phyloP scores from a whole-genome alignment of 2,329 filamentous ascomycete species.

The Scedosporium boydii region DNA sequence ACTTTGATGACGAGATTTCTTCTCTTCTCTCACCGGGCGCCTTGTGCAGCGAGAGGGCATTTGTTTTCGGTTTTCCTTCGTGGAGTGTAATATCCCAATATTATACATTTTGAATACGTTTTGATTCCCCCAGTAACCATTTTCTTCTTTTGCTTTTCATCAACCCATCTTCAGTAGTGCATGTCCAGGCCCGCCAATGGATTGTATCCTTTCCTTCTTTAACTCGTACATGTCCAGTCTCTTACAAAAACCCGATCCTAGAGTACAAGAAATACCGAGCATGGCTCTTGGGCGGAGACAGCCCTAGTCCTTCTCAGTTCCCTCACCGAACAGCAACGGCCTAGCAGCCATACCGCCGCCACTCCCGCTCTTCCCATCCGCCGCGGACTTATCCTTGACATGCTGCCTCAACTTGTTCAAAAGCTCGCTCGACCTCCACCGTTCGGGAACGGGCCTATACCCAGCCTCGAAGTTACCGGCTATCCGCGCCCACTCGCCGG shows the following conservation, averaged over 20 bases:
- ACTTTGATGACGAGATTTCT: slow-evolving; percentile 4
- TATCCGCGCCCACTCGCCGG: slow-evolving; percentile 93
- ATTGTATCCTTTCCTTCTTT: background rate
- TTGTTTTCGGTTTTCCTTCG: background rate
- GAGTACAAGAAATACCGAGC: background rate
- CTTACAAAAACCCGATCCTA: slow-evolving; percentile 4
- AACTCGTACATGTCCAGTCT: background rate
- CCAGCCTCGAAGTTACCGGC: slow-evolving; percentile 89
- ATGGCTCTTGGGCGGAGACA: background rate
- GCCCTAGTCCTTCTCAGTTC: slow-evolving; percentile 6
- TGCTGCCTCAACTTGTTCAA: slow-evolving; percentile 68
- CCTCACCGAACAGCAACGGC: slow-evolving; percentile 29
- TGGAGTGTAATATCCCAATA: background rate
- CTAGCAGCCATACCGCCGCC: slow-evolving; percentile 45
- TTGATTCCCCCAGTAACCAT: slow-evolving; percentile 6
- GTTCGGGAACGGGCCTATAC: slow-evolving; percentile 76
- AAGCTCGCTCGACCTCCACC: slow-evolving; percentile 80
- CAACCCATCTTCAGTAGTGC: background rate
- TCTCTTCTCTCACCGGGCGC: slow-evolving; percentile 2
- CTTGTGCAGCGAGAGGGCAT: background rate
- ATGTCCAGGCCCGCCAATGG: background rate
- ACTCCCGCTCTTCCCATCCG: slow-evolving; percentile 25
- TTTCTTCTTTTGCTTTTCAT: slow-evolving; percentile 7
- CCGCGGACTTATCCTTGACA: slow-evolving; percentile 52
- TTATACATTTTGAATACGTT: slow-evolving; percentile 1